Base-by-base conservation (phyloP, 2,329 filamentous ascomycete species). In the Fusarium azukiicola region DNA sequence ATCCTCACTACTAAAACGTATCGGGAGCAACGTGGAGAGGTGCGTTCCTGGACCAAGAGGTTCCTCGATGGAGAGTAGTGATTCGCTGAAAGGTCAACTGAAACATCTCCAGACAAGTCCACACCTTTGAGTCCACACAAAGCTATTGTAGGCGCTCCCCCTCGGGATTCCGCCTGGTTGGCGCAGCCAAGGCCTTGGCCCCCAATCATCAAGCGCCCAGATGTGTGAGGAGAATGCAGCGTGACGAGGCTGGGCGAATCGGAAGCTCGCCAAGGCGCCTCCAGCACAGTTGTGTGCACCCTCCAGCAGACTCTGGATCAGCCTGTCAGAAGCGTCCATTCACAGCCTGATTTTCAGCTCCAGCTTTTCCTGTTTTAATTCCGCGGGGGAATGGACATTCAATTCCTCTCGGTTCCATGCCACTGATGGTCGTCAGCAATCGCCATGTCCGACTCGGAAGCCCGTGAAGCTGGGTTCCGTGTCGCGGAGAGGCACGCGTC, bases 171-270 rank as follows among this genome's bases (percentile, higher is more conserved):
- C 54, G 21, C 36, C 36, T 58, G 6, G 5, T 14, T 38, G 54
- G 54, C n/a, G 54, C 27, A 54, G 49, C 47, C 67, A 46, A 44
- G 49, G 10, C 40, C 40, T 23, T 56, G 38, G 38, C 23, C 38
- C 40, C 67, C 67, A 69, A 54, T 46, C 32, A 58, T 12, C 66
- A n/a, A 74, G 58, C 58, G 58, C 58, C 38, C 58, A 63, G 38
- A 42, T 63, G 58, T 63, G 58, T 44, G 38, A 63, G 36, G 58
- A 58, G 58, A 44, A 42, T 63, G 38, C 58, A 63, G 23, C 58
- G 23, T 27, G 36, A 44, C 38, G 23, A 63, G 23, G 38, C 38
- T 44, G 58, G 38, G 58, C 58, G 58, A 63, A 63, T 63, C 58
- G 38, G 36, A 63, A 19, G n/a, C 32, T 23, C 38, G 58, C 58